These are phyloP conservation scores for Mortierella polycephala DNA, from an alignment of 371 early-diverging fungal species.

Conservation along the genomic window DNA sequence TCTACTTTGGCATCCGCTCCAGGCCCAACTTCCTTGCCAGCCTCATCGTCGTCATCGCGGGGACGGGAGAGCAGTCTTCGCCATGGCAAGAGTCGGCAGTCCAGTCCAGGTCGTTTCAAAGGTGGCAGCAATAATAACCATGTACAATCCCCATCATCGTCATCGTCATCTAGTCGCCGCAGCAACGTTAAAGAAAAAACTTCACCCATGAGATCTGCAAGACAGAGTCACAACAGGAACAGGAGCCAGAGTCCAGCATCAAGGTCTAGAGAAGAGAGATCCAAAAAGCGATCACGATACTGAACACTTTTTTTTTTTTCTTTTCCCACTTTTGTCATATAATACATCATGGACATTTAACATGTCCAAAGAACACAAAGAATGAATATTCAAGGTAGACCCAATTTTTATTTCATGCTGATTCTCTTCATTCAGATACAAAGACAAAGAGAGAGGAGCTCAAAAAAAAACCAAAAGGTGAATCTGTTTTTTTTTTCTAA, in stretches of 20 bases:
- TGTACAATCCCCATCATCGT: not conserved
- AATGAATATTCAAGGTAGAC: conserved; percentile 25
- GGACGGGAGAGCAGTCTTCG: conserved; percentile 3
- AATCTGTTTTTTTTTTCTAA: conserved; percentile 7
- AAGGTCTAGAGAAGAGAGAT: conserved; percentile 13
- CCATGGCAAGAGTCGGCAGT: conserved; percentile 4
- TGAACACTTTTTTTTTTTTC: not conserved
- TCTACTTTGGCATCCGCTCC: not conserved
- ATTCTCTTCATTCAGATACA: not conserved
- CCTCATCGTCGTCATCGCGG: conserved; percentile 4
- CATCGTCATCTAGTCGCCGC: conserved; percentile 4
- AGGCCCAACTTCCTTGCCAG: not conserved
- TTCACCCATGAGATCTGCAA: conserved; percentile 6
- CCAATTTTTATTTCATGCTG: conserved; percentile 8
- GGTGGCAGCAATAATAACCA: conserved; percentile 2
- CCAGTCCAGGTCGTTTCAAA: not conserved
- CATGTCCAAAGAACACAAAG: not conserved
- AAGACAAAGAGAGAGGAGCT: conserved; percentile 1
- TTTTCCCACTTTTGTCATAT: too few species aligned
- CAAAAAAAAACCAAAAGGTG: conserved; percentile 11
- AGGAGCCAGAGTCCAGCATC: conserved; percentile 23
- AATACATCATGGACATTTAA: not conserved
- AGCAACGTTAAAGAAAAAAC: not conserved
- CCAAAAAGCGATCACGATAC: conserved; percentile 40
- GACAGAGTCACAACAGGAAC: conserved; percentile 26